Evolutionary conservation across 768 basidiomycete genomes (phyloP).

Genomic region (Neoboletus brunneissimus): DNA sequence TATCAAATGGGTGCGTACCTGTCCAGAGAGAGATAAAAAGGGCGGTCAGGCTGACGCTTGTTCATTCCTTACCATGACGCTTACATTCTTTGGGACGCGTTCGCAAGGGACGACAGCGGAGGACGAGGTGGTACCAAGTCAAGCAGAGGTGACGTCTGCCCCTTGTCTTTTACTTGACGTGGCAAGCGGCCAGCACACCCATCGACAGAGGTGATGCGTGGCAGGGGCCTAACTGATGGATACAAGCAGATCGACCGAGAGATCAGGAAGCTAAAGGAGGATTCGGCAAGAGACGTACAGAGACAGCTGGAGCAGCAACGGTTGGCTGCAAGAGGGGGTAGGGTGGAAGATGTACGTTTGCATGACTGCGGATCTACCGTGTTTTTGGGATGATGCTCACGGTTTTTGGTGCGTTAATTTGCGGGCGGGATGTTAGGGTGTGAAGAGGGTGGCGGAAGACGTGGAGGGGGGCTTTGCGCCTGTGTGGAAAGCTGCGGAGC

Average conservation of each 20-base stretch:
- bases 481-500: constrained; percentile 7
- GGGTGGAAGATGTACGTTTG: constrained; percentile 12
- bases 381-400: background rate
- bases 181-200: background rate
- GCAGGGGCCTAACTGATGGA: background rate
- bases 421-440: background rate
- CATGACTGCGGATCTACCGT: background rate
- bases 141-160: constrained; percentile 15
- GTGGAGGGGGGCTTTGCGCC: constrained; percentile 1
- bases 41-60: background rate
- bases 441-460: background rate
- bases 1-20: background rate
- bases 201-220: background rate
- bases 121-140: background rate
- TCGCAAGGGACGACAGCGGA: background rate
- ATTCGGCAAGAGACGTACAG: constrained; percentile 23
- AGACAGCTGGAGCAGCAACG: constrained; percentile 20
- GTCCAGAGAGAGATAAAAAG: constrained; percentile 6
- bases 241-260: constrained; percentile 20
- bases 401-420: background rate
- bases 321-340: background rate
- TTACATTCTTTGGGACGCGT: background rate
- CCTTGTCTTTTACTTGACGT: background rate
- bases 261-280: constrained; percentile 19
- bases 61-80: constrained; percentile 2